phyloP scores from a whole-genome alignment of 2,329 filamentous ascomycete genomes.

The Shiraia bambusicola region DNA sequence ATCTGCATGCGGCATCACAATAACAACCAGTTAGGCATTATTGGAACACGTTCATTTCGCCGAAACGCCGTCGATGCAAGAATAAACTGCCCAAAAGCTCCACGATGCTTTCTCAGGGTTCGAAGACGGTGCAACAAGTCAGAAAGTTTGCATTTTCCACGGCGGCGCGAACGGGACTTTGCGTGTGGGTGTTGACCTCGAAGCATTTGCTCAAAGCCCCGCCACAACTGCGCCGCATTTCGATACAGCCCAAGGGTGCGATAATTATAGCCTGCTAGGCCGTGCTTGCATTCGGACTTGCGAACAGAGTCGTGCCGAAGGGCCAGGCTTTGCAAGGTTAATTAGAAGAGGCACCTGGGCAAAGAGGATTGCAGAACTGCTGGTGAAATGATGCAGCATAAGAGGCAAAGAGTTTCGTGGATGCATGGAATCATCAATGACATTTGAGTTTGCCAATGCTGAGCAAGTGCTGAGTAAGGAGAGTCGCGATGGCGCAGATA shows the following conservation, averaged over 20 bases:
- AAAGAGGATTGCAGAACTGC: constrained; percentile 48
- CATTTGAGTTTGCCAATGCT: constrained; percentile 51
- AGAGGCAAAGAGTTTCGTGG: constrained; percentile 51
- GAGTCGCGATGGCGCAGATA: constrained; percentile 46
- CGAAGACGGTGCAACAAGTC: constrained; percentile 51
- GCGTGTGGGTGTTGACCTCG: constrained; percentile 57
- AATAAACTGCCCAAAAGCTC: constrained; percentile 53
- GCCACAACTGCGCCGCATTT: constrained; percentile 18
- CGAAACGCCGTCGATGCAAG: constrained; percentile 56
- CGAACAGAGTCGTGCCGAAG: constrained; percentile 55
- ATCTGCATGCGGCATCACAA: constrained; percentile 50
- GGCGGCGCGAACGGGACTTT: constrained; percentile 53
- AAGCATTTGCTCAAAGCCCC: constrained; percentile 41
- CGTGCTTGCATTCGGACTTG: constrained; percentile 55
- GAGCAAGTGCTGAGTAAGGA: constrained; percentile 47
- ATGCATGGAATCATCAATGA: too few species aligned
- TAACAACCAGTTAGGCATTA: too few species aligned
- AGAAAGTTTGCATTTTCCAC: constrained; percentile 57
- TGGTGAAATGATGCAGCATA: constrained; percentile 55
- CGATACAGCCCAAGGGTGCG: constrained; percentile 41
- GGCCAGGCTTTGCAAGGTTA: constrained; percentile 51
- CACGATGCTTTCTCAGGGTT: constrained; percentile 53
- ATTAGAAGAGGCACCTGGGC: too few species aligned
- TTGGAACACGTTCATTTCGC: constrained; percentile 53
- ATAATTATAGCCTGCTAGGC: too few species aligned